These are phyloP conservation scores for Tillandsia fasciculata DNA, from an alignment of 176 grass and related monocot species.

Conservation along the genomic window DNA sequence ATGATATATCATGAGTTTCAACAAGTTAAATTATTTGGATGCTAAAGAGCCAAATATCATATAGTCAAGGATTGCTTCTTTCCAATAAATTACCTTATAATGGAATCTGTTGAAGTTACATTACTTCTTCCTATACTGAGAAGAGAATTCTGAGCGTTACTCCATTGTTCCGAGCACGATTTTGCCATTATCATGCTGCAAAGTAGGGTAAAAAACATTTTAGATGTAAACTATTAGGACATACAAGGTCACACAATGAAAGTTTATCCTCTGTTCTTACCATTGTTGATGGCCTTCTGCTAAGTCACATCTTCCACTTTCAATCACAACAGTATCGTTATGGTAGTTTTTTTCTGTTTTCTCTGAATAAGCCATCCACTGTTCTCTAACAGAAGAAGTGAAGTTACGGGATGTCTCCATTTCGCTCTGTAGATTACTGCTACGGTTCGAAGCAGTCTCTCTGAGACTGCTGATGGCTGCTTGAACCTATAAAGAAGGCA, in stretches of 20 bases:
- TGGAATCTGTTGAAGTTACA: constrained; percentile 25
- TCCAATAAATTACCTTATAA: constrained; percentile 42
- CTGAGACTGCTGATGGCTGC: constrained; percentile 43
- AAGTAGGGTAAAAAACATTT: constrained; percentile 5
- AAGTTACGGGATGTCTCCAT: constrained; percentile 40
- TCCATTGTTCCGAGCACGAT: constrained; percentile 52
- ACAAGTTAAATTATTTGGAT: not conserved
- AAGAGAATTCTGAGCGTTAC: constrained; percentile 42
- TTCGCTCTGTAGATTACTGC: constrained; percentile 40
- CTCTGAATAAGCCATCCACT: constrained; percentile 51
- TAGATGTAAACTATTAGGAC: not conserved
- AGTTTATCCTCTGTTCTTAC: constrained; percentile 11
- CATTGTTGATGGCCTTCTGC: constrained; percentile 35
- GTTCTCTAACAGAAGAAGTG: constrained; percentile 49
- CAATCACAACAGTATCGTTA: constrained; percentile 33
- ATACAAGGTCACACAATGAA: not conserved
- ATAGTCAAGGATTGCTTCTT: constrained; percentile 1
- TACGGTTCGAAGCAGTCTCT: constrained; percentile 30
- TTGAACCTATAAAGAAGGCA: constrained; percentile 31
- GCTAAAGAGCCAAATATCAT: not conserved
- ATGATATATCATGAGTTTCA: not conserved
- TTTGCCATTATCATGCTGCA: constrained; percentile 41
- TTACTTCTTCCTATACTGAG: constrained; percentile 33
- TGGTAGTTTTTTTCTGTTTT: constrained; percentile 45
- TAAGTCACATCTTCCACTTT: constrained; percentile 37